Evolutionary conservation across 495 filamentous ascomycete species (phyloP).

Genomic region (Hypomontagnella submonticulosa): DNA sequence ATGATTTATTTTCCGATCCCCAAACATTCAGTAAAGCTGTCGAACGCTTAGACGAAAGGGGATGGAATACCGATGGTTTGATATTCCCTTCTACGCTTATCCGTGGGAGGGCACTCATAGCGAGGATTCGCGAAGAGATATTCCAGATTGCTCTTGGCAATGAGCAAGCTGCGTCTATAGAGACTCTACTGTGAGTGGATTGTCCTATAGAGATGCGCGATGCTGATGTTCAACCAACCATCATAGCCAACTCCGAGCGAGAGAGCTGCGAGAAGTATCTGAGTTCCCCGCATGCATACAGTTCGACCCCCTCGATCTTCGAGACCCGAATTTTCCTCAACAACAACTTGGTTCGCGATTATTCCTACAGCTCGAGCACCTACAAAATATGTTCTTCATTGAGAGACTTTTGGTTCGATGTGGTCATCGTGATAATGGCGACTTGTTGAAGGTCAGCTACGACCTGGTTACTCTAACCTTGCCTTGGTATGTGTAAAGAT

Average conservation of each 20-base stretch:
- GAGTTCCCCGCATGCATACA: constrained; percentile 47
- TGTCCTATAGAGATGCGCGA: neutral
- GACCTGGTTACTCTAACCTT: constrained; percentile 56
- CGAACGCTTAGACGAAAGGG: constrained; percentile 59
- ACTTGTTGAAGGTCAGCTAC: constrained; percentile 65
- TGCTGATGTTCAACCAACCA: neutral
- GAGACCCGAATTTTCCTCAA: constrained; percentile 45
- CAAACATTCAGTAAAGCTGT: constrained; percentile 57
- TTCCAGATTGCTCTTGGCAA: constrained; percentile 67
- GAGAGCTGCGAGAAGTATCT: constrained; percentile 29
- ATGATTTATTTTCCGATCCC: constrained; percentile 57
- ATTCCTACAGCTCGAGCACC: constrained; percentile 62
- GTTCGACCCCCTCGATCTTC: constrained; percentile 46
- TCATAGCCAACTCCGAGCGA: constrained; percentile 34
- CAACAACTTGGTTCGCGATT: constrained; percentile 37
- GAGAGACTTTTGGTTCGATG: constrained; percentile 66
- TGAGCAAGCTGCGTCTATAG: constrained; percentile 55
- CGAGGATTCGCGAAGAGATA: constrained; percentile 65
- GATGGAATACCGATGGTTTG: constrained; percentile 63
- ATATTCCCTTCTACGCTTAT: constrained; percentile 55
- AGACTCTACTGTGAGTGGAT: constrained; percentile 58
- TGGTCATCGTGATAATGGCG: constrained; percentile 59
- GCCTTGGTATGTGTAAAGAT: constrained; percentile 30
- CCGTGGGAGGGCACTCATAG: constrained; percentile 62
- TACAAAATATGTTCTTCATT: constrained; percentile 69